Conservation (phyloP, 1,284 basidiomycete genomes). For the Trametes sp. region DNA sequence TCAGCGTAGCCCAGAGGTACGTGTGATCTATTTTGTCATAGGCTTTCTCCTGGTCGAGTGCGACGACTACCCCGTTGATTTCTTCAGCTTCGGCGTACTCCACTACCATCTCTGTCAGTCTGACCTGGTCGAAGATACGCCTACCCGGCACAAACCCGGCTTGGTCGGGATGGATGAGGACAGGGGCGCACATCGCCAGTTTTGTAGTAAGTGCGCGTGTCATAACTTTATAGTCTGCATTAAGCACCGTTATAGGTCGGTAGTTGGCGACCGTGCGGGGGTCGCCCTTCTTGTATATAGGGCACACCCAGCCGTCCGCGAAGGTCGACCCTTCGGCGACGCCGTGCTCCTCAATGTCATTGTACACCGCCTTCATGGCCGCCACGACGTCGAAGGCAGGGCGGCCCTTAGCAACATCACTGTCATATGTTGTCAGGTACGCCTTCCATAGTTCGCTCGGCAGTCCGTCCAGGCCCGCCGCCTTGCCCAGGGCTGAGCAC, state of each 20-base stretch:
- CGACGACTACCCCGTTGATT: not conserved
- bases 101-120: slow-evolving; percentile 23
- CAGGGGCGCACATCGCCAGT: slow-evolving; percentile 9
- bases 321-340: not conserved
- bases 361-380: not conserved
- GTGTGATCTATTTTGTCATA: too few relatives aligned
- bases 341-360: not conserved
- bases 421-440: not conserved
- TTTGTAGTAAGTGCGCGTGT: slow-evolving; percentile 23
- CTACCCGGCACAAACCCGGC: slow-evolving; percentile 34
- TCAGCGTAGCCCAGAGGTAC: not conserved
- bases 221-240: slow-evolving; percentile 36
- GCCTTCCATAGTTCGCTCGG: slow-evolving; percentile 24
- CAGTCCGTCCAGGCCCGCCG: slow-evolving; percentile 23
- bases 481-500: not conserved
- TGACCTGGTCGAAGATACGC: slow-evolving; percentile 29
- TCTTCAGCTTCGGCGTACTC: slow-evolving; percentile 28
- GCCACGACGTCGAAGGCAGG: not conserved
- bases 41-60: too few relatives aligned
- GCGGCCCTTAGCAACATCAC: not conserved
- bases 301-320: too few relatives aligned
- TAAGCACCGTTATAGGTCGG: slow-evolving; percentile 37
- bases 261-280: slow-evolving; percentile 27
- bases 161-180: slow-evolving; percentile 27
- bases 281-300: not conserved